Conservation (phyloP, 1,284 basidiomycete species). For the Exobasidium rhododendri region DNA sequence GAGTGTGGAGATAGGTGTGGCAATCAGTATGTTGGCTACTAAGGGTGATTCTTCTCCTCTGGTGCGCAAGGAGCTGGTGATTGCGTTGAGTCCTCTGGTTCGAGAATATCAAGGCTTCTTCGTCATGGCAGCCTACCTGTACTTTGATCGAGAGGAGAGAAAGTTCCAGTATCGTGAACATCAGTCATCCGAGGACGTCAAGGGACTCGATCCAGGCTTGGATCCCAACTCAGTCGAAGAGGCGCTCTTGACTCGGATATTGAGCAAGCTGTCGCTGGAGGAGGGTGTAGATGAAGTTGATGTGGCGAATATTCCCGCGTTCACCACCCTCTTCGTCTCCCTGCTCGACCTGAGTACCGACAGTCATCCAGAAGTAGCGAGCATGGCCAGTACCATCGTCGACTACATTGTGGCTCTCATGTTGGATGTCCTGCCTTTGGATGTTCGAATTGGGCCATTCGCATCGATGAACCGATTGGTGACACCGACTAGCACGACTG, state of each 20-base stretch:
- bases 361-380: slow-evolving; percentile 86
- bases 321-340: slow-evolving; percentile 86
- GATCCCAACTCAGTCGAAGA: slow-evolving; percentile 54
- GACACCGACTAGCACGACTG: slow-evolving; percentile 46
- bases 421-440: slow-evolving; percentile 78
- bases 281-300: slow-evolving; percentile 71
- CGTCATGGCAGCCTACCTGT: slow-evolving; percentile 90
- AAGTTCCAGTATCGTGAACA: slow-evolving; percentile 57
- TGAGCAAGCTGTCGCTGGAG: slow-evolving; percentile 66
- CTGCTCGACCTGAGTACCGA: slow-evolving; percentile 89
- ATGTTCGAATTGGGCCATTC: slow-evolving; percentile 53
- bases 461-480: slow-evolving; percentile 52
- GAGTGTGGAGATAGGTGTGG: slow-evolving; percentile 62
- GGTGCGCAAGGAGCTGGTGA: slow-evolving; percentile 88
- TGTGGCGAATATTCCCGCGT: slow-evolving; percentile 73
- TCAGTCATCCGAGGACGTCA: background rate
- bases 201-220: background rate
- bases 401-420: slow-evolving; percentile 89
- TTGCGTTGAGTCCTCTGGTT: slow-evolving; percentile 86
- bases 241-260: slow-evolving; percentile 67
- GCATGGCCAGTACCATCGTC: slow-evolving; percentile 81
- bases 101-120: slow-evolving; percentile 96
- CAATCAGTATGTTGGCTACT: slow-evolving; percentile 64
- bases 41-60: slow-evolving; percentile 93
- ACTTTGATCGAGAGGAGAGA: slow-evolving; percentile 71